phyloP scores from a whole-genome alignment of 257 asterid species.

The Solanum virginianum region DNA sequence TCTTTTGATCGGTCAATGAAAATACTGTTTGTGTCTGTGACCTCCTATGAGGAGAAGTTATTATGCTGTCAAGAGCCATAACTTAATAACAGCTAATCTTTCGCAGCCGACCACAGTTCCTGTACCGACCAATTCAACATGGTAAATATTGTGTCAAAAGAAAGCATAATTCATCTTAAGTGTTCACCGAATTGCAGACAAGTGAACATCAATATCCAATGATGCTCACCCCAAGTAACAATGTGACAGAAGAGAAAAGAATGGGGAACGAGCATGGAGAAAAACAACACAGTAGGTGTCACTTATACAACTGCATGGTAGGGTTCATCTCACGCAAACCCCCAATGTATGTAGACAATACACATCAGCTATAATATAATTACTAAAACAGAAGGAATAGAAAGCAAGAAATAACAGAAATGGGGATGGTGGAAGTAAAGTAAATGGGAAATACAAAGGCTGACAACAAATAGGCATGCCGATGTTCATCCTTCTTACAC shows the following conservation, averaged over 20 bases:
- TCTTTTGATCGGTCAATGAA: constrained; percentile 9
- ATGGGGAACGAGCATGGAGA: neutral
- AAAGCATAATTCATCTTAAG: neutral
- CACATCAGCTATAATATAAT: neutral
- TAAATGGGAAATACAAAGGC: neutral
- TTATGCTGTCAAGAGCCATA: constrained; percentile 27
- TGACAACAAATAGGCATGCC: neutral
- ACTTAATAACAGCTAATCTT: neutral
- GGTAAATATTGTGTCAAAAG: neutral
- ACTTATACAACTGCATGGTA: neutral
- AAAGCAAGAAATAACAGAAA: neutral
- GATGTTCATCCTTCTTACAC: neutral
- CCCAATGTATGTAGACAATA: neutral
- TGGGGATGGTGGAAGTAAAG: neutral
- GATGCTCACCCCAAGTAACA: neutral
- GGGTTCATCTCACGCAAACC: neutral
- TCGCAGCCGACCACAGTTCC: neutral
- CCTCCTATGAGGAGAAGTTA: constrained; percentile 44
- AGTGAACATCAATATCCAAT: neutral
- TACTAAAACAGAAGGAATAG: neutral
- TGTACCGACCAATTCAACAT: neutral
- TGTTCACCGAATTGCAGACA: neutral
- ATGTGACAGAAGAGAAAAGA: neutral
- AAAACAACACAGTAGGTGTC: neutral
- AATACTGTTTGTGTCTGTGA: constrained; percentile 23